Evolutionary conservation across 805 yeast species (phyloP).

Genomic region (Grigorovia humatica): DNA sequence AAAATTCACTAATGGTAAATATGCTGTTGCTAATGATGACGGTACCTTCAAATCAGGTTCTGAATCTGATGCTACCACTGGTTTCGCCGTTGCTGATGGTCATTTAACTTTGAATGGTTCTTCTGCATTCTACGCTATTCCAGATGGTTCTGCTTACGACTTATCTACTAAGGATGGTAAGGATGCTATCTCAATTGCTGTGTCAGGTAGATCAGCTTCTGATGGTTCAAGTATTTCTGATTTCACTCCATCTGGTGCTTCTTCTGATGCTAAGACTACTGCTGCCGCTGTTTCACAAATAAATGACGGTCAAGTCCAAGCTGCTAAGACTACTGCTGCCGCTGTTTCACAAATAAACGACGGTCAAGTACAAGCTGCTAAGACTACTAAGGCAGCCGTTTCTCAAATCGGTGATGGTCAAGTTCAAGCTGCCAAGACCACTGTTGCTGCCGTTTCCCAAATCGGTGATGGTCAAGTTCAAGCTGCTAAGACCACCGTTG

Average conservation of each 20-base stretch:
- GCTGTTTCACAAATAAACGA: slow-evolving; percentile 22
- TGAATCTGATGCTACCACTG: slow-evolving; percentile 22
- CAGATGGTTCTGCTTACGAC: slow-evolving; percentile 18
- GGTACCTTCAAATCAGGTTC: slow-evolving; percentile 17
- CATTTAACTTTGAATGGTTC: slow-evolving; percentile 30
- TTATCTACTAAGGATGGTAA: slow-evolving; percentile 17
- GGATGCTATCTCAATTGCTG: slow-evolving; percentile 3
- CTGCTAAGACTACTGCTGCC: slow-evolving; percentile 32
- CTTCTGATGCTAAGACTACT: slow-evolving; percentile 17
- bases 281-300: slow-evolving; percentile 30
- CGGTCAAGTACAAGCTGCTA: slow-evolving; percentile 4
- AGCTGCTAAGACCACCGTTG: slow-evolving; percentile 8
- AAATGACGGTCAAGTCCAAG: slow-evolving; percentile 34
- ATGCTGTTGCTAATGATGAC: slow-evolving; percentile 19
- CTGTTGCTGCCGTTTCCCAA: slow-evolving; percentile 2
- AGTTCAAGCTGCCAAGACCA: slow-evolving; percentile 5
- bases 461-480: slow-evolving; percentile 1
- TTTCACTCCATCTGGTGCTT: slow-evolving; percentile 29
- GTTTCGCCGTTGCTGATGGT: slow-evolving; percentile 33
- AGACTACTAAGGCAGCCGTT: slow-evolving; percentile 22
- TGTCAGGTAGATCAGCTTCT: slow-evolving; percentile 5
- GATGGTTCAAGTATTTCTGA: slow-evolving; percentile 29
- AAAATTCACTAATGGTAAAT: slow-evolving; percentile 22
- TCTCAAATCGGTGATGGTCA: slow-evolving; percentile 8
- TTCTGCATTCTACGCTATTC: slow-evolving; percentile 31